Evolutionary conservation across 768 basidiomycete species (phyloP), one percentile per base, ranked within the genome.

Genomic region (Floccularia luteovirens): DNA sequence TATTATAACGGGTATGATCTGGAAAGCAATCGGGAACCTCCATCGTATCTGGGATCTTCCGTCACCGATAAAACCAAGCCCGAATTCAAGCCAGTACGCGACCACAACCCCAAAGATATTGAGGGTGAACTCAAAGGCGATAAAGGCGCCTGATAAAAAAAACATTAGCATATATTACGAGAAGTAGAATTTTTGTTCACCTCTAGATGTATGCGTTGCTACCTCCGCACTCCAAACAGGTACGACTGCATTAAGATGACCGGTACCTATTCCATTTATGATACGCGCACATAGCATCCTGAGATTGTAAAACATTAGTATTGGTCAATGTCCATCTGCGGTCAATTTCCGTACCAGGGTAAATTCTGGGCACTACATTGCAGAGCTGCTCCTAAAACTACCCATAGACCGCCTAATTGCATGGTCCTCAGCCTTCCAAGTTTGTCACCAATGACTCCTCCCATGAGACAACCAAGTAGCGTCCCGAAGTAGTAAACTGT

Each of bases 21-120:
- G 68, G 51, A 70, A 68, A 2, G 66, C 68, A 16, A 70, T 64
- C 8, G 66, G 65, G 52, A 70, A 65, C 47, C 67, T 45, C 58
- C 58, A 57, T n/a, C 57, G 36, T 17, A 60, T 48, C 40, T 68
- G 62, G 11, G 63, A 61, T 8, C 51, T 55, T 27, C 68, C 67
- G 43, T 69, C 63, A 6, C 62, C 68, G 19, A 70, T 50, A 44
- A 66, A 70, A 6, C 64, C 63, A 3, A 70, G 60, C 2, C 61
- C 67, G 47, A 70, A 70, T 41, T 69, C 63, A 5, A 70, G 54
- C 66, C 66, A 70, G 41, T 70, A 70, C 5, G 67, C 67, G 24
- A 68, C 62, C 17, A 67, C 65, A 20, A 69, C 64, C 20, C 66
- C 67, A 28, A 68, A 58, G 3, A 60, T 60, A 14, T 62, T 61